Evolutionary conservation across 164 flowering plant genomes (phyloP).

Genomic region (Vitis riparia): DNA sequence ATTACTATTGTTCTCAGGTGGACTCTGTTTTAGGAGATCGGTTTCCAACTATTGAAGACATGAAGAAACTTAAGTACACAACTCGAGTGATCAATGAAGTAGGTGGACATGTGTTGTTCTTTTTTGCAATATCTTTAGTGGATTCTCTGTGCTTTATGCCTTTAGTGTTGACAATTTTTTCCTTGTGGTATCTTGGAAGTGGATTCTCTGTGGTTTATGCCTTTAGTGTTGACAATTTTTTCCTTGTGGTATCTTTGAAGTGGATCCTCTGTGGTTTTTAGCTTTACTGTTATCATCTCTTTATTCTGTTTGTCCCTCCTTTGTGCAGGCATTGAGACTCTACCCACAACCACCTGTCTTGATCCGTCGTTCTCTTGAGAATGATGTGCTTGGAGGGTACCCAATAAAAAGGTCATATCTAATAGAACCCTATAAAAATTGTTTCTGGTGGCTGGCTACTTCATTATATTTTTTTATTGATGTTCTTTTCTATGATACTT

Average conservation of each 20-base stretch:
- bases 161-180: not conserved
- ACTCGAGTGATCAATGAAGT: slow-evolving; percentile 94
- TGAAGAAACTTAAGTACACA: slow-evolving; percentile 90
- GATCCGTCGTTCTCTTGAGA: slow-evolving; percentile 83
- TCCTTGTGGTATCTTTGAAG: slow-evolving; percentile 1
- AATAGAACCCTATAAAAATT: not conserved
- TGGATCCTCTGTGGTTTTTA: not conserved
- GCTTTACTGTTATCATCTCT: not conserved
- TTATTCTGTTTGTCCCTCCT: not conserved
- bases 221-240: not conserved
- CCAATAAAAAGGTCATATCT: slow-evolving; percentile 68
- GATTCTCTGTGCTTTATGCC: not conserved
- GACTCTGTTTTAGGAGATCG: slow-evolving; percentile 89
- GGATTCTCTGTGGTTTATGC: not conserved
- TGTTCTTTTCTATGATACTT: not conserved
- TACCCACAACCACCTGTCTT: slow-evolving; percentile 97
- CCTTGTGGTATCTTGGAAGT: not conserved
- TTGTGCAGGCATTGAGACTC: slow-evolving; percentile 80
- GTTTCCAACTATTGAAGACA: slow-evolving; percentile 85
- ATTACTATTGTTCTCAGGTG: slow-evolving; percentile 46
- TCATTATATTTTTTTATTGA: not conserved
- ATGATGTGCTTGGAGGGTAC: slow-evolving; percentile 78
- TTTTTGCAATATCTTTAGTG: not conserved
- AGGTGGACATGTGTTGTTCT: slow-evolving; percentile 16
- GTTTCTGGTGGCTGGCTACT: not conserved